These are phyloP conservation scores for Plantago ovata DNA, from an alignment of 257 asterid genomes.

Conservation along the genomic window DNA sequence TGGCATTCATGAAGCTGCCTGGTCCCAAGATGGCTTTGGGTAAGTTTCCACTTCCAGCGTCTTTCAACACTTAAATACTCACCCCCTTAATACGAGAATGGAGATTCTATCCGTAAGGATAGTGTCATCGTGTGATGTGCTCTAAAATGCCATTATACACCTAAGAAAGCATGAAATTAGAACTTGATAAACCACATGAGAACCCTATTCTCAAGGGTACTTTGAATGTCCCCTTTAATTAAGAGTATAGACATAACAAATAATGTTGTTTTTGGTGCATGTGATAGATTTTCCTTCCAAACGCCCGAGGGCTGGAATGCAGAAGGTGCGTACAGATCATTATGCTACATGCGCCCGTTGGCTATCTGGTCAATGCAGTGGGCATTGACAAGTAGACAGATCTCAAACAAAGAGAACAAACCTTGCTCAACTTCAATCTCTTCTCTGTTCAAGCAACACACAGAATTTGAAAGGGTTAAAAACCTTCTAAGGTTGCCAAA, in stretches of 20 bases:
- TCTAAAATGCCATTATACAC: too few relatives aligned
- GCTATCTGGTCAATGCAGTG: conserved; percentile 58
- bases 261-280: not conserved
- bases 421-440: not conserved
- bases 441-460: conserved; percentile 16
- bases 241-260: too few relatives aligned
- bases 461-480: conserved; percentile 42
- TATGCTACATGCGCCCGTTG: conserved; percentile 46
- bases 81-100: too few relatives aligned
- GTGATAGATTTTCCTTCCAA: conserved; percentile 39
- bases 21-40: conserved; percentile 39
- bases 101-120: too few relatives aligned
- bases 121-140: too few relatives aligned
- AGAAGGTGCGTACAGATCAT: conserved; percentile 35
- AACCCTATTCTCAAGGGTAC: too few relatives aligned
- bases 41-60: not conserved
- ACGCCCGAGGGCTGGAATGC: conserved; percentile 49
- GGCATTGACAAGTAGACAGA: conserved; percentile 33
- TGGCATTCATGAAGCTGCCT: conserved; percentile 52
- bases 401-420: conserved; percentile 6
- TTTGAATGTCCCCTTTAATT: too few relatives aligned
- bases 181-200: too few relatives aligned
- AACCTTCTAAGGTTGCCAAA: conserved; percentile 37
- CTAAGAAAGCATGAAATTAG: too few relatives aligned
- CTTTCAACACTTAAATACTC: too few relatives aligned